Evolutionary conservation across 306 rosid genomes (phyloP), one percentile per base, ranked within the genome.

Genomic region (Prunus mongolica): DNA sequence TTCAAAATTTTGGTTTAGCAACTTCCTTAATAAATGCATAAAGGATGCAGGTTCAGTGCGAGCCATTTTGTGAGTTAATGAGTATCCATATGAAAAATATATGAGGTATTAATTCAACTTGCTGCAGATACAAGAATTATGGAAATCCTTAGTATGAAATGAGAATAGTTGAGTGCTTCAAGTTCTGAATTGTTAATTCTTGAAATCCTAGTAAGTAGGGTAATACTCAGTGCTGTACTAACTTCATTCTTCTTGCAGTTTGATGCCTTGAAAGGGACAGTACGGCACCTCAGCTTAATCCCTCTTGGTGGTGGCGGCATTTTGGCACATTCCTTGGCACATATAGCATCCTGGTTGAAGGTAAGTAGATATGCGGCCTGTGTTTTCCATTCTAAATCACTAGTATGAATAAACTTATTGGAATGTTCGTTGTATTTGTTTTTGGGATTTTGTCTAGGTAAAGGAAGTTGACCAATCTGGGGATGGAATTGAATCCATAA

Each of bases 221-320:
- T 71, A 18, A 67, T 67, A 38, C 28, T 45, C 45, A 41, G 32
- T 50, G 47, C 32, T 73, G 72, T 67, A 60, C 41, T 44, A 90
- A 72, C 55, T 86, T 50, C 46, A n/a, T 78, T 67, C 64, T 75
- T 71, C 67, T 14, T 78, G 83, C 93, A 96, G 99, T 96, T 96
- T 84, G 93, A 92, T 83, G 41, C 86, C 75, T 74, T 96, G 75
- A 96, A 96, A 88, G 89, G 85, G 34, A 64, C 90, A 28, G 74
- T 95, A 45, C 87, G 88, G 69, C 93, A 88, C 85, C 92, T 85
- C 80, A 86, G 84, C 82, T 84, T 96, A 51, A 88, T 96, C 71
- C 97, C 96, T 60, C 91, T 90, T 2, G 91, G 93, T 69, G 98
- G 93, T 47, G 93, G 98, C 1, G 97, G 98, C 67, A 85, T 96